These are phyloP conservation scores for Lepidium aucheri DNA, from an alignment of 345 rosid species.

Conservation along the genomic window DNA sequence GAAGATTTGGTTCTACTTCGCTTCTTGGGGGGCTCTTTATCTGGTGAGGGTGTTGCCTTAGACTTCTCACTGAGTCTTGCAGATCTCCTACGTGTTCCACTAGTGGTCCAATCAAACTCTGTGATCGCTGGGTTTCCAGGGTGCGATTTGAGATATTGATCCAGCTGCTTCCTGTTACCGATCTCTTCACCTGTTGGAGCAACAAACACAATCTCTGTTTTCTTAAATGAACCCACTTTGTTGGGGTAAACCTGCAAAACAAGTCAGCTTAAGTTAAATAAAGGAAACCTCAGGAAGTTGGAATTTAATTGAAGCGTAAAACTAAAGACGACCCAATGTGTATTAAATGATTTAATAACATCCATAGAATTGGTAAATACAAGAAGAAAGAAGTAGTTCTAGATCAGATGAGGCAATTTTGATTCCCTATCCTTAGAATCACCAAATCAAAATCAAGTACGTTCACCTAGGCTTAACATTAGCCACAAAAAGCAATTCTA, in stretches of 20 bases:
- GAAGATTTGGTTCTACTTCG: constrained; percentile 41
- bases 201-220: constrained; percentile 54
- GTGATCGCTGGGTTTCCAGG: constrained; percentile 53
- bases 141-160: constrained; percentile 65
- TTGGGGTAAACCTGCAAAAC: constrained; percentile 45
- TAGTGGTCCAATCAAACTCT: constrained; percentile 76
- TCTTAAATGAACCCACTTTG: constrained; percentile 54
- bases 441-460: no score
- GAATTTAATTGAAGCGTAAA: neutral
- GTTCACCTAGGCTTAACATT: no score
- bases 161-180: constrained; percentile 54
- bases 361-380: no score
- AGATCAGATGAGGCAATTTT: no score
- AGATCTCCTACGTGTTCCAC: constrained; percentile 80
- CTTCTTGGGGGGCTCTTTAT: constrained; percentile 64
- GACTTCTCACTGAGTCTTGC: constrained; percentile 69
- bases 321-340: neutral
- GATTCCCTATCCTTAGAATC: no score
- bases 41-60: constrained; percentile 64
- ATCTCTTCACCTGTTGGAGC: constrained; percentile 82
- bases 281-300: neutral
- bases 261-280: neutral
- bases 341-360: no score
- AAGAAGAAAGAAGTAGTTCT: no score
- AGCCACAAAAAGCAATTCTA: no score